Percentiles rank a stretch among this genome's conserved stretches.
phyloP scores from a whole-genome alignment of 768 basidiomycete species.

The Hypsizygus marmoreus region DNA sequence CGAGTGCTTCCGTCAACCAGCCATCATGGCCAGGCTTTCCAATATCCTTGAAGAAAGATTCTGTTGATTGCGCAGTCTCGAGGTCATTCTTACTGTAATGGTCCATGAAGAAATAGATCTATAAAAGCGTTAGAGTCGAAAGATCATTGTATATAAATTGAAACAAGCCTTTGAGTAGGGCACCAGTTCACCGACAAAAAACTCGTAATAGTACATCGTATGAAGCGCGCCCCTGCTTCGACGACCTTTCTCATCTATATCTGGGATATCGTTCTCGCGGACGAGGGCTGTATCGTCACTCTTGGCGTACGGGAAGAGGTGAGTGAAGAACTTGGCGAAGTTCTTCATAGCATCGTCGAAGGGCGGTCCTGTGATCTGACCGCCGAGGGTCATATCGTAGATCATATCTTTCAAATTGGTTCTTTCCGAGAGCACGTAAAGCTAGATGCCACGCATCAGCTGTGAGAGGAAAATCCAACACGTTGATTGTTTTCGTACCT shows the following conservation, averaged over 20 bases:
- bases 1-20: slow-evolving; percentile 16
- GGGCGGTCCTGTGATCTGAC: slow-evolving; percentile 12
- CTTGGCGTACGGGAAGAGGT: slow-evolving; percentile 17
- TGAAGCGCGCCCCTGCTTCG: no score
- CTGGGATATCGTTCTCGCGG: slow-evolving; percentile 11
- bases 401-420: slow-evolving; percentile 16
- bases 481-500: slow-evolving; percentile 8
- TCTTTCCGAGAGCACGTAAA: slow-evolving; percentile 14
- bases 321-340: slow-evolving; percentile 15
- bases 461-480: no score
- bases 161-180: slow-evolving; percentile 6
- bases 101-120: slow-evolving; percentile 13
- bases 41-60: slow-evolving; percentile 14
- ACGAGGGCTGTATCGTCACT: slow-evolving; percentile 9
- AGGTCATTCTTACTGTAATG: slow-evolving; percentile 10
- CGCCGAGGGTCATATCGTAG: slow-evolving; percentile 18
- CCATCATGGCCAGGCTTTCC: slow-evolving; percentile 17
- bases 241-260: slow-evolving; percentile 4
- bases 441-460: no score
- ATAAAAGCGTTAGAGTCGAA: neutral
- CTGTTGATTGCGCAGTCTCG: slow-evolving; percentile 10
- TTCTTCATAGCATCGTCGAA: slow-evolving; percentile 14
- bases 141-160: neutral
- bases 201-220: no score
- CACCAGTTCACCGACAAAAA: slow-evolving; percentile 9